Evolutionary conservation across 2,329 filamentous ascomycete species (phyloP), one percentile per base, ranked within the genome.

Genomic region (Paraphaeosphaeria sporulosa): DNA sequence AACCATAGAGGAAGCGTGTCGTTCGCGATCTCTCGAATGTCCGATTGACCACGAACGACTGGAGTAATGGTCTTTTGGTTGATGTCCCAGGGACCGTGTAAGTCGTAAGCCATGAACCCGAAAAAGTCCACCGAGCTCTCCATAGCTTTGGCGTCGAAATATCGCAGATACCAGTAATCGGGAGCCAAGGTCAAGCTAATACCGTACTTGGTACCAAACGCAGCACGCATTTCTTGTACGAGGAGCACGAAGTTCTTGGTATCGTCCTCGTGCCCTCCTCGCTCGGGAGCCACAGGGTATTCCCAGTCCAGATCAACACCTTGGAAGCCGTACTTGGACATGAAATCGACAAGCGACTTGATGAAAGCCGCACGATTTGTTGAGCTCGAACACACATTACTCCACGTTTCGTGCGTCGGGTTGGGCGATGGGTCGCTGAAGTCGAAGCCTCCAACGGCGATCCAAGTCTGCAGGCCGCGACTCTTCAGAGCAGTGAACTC

Each of bases 291-390:
- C 17, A 47, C 68, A 9, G 72, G 73, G 6, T 74, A 68, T 1
- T 80, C 80, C 82, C 80, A 84, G 62, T 84, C 81, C 17, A 84
- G 58, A 57, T 84, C 81, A 0, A 80, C 72, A 1, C 71, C 70
- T 19, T 83, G 78, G 53, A 84, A 82, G n/a, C 73, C 76, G 56
- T 82, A 81, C 3, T 67, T 74, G 1, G 65, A 61, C 64, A 80
- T 55, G 72, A 84, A 77, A 56, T 80, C 80, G 0, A 57, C 58
- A 0, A 78, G 55, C 0, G 82, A 68, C 1, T 70, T 71, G 6
- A 81, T 73, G 60, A 84, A 84, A 1, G 59, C 65, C 0, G 57
- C 53, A 10, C 73, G 65, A 23, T 70, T 75, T 3, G 50, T 56
- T 1, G 64, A 10, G 2, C 62, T 70, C 1, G 47, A 60, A 2